These are phyloP conservation scores for Chloranthus sessilifolius DNA, from an alignment of 164 flowering plant genomes.

Conservation along the genomic window DNA sequence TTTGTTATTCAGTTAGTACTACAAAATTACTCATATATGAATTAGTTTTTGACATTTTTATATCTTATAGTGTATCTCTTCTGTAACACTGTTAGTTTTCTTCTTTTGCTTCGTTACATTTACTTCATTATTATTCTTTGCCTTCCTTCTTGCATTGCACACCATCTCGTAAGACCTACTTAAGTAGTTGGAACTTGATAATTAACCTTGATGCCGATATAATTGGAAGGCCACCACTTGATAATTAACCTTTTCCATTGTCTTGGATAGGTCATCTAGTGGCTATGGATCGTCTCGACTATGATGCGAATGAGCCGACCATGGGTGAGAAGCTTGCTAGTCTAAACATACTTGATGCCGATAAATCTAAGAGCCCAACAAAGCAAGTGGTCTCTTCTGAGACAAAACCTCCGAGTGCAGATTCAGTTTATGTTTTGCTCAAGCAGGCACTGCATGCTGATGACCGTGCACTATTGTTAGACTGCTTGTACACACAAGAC, in stretches of 20 bases:
- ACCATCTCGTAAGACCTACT: no score
- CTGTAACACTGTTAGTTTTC: no score
- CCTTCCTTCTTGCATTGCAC: no score
- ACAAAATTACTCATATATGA: no score
- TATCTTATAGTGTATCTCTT: no score
- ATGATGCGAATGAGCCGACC: slow-evolving; percentile 66
- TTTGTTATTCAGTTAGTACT: no score
- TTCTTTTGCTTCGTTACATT: no score
- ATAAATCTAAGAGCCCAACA: slow-evolving; percentile 15
- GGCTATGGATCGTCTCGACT: slow-evolving; percentile 23
- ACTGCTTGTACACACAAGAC: slow-evolving; percentile 78
- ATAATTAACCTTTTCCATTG: slow-evolving; percentile 1
- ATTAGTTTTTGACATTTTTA: no score
- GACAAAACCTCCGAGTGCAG: slow-evolving; percentile 78
- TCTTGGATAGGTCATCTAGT: slow-evolving; percentile 23
- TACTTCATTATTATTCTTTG: no score
- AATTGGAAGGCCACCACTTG: no score
- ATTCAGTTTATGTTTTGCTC: slow-evolving; percentile 77
- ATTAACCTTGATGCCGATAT: slow-evolving; percentile 8
- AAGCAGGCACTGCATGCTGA: slow-evolving; percentile 91
- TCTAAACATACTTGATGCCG: slow-evolving; percentile 32
- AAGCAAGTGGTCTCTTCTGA: slow-evolving; percentile 20
- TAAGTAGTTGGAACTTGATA: no score
- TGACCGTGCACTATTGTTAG: slow-evolving; percentile 67
- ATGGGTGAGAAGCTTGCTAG: slow-evolving; percentile 85